Percentiles rank a stretch among this genome's conserved stretches.
These are phyloP conservation scores for Pseudogymnoascus sp. DNA, from an alignment of 2,329 filamentous ascomycete species.

Conservation along the genomic window DNA sequence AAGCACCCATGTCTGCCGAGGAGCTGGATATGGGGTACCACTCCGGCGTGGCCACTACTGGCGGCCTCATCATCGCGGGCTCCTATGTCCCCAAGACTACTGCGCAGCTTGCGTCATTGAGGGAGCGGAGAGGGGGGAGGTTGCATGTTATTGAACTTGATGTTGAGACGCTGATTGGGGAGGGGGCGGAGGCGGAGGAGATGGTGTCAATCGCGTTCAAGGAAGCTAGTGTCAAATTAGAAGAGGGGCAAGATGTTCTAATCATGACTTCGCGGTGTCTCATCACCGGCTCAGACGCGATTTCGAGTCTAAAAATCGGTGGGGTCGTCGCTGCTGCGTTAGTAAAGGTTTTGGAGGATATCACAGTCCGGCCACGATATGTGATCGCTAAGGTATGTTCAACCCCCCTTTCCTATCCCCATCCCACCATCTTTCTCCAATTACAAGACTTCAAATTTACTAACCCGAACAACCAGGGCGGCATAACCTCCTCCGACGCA, in stretches of 20 bases:
- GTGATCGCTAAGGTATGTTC: constrained; percentile 46
- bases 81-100: constrained; percentile 57
- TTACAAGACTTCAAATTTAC: no score
- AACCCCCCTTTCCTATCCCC: no score
- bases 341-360: constrained; percentile 42
- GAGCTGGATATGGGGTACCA: constrained; percentile 36
- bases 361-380: constrained; percentile 47
- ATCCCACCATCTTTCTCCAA: no score
- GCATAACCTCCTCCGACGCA: constrained; percentile 54
- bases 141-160: constrained; percentile 43
- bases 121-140: constrained; percentile 33
- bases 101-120: constrained; percentile 43
- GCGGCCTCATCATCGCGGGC: constrained; percentile 50
- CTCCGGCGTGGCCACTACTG: constrained; percentile 27
- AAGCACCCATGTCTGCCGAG: constrained; percentile 43
- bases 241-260: constrained; percentile 45
- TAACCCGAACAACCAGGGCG: constrained; percentile 32
- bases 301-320: constrained; percentile 49
- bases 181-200: constrained; percentile 13
- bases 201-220: constrained; percentile 31
- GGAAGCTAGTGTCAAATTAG: constrained; percentile 36
- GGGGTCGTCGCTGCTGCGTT: constrained; percentile 45
- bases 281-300: constrained; percentile 43
- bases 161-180: constrained; percentile 37
- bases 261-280: constrained; percentile 54